Conservation (phyloP, 2,329 filamentous ascomycete genomes). For the Colletotrichum shisoi region DNA sequence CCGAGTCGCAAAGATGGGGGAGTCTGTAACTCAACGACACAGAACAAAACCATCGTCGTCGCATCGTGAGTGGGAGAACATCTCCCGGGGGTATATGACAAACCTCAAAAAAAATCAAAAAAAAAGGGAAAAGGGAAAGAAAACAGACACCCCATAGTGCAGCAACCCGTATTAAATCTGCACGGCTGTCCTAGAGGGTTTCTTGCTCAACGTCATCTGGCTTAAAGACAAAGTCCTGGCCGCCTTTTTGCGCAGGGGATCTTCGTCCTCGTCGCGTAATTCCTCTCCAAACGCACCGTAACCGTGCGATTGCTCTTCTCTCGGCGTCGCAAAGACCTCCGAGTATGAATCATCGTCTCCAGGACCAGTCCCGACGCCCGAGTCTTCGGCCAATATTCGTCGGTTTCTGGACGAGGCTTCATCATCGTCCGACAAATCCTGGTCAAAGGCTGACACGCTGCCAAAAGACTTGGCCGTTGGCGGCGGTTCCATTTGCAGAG, state of each 20-base stretch:
- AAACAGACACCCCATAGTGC: constrained; percentile 31
- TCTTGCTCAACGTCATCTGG: constrained; percentile 62
- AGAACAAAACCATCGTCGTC: constrained; percentile 33
- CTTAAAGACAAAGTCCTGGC: constrained; percentile 71
- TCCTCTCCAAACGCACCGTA: constrained; percentile 55
- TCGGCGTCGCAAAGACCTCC: constrained; percentile 62
- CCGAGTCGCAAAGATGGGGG: constrained; percentile 27
- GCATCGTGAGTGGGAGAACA: constrained; percentile 25
- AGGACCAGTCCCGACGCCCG: constrained; percentile 47
- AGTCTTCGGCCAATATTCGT: constrained; percentile 45
- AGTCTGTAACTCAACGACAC: constrained; percentile 31
- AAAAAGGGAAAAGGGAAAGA: constrained; percentile 34
- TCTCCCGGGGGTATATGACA: constrained; percentile 39
- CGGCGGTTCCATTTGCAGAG: constrained; percentile 45
- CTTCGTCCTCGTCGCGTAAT: constrained; percentile 51
- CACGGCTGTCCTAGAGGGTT: constrained; percentile 32
- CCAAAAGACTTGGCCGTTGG: constrained; percentile 50
- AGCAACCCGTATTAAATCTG: constrained; percentile 28
- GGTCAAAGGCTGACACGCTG: constrained; percentile 53
- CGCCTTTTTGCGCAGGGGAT: constrained; percentile 58
- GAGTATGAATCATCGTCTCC: constrained; percentile 56
- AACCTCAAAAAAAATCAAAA: constrained; percentile 33
- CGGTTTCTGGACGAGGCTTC: constrained; percentile 38
- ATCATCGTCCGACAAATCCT: constrained; percentile 53
- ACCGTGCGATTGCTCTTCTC: constrained; percentile 52